These are phyloP conservation scores for Tetrastigma voinierianum DNA, from an alignment of 164 flowering plant species.

Conservation along the genomic window DNA sequence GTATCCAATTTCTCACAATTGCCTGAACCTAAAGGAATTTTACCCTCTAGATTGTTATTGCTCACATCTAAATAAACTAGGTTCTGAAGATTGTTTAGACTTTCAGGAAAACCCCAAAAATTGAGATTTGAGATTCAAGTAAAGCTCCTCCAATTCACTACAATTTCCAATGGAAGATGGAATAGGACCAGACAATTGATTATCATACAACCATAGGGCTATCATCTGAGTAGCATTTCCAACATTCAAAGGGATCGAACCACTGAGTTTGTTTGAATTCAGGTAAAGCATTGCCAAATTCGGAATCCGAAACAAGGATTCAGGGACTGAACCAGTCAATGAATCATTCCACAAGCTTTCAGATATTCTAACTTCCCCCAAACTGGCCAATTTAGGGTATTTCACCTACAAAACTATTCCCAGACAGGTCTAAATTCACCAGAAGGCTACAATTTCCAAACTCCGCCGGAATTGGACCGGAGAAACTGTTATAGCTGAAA, in stretches of 20 bases:
- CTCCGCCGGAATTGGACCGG: constrained; percentile 48
- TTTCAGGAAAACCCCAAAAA: constrained; percentile 55
- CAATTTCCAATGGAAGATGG: constrained; percentile 63
- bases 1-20: constrained; percentile 34
- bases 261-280: constrained; percentile 39
- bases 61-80: constrained; percentile 42
- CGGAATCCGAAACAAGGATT: constrained; percentile 53
- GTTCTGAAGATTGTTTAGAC: constrained; percentile 37
- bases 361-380: constrained; percentile 32
- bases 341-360: constrained; percentile 34
- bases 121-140: constrained; percentile 38
- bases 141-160: constrained; percentile 36
- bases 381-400: constrained; percentile 36
- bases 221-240: constrained; percentile 42
- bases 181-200: constrained; percentile 42
- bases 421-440: constrained; percentile 35
- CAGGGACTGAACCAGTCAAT: constrained; percentile 45
- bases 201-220: constrained; percentile 35
- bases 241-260: constrained; percentile 46
- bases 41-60: constrained; percentile 38
- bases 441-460: constrained; percentile 49
- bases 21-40: constrained; percentile 38
- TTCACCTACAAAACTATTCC: constrained; percentile 40
- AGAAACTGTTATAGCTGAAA: constrained; percentile 37
- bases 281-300: constrained; percentile 33